Conservation (phyloP, 2,329 filamentous ascomycete species). For the Claviceps sp. region DNA sequence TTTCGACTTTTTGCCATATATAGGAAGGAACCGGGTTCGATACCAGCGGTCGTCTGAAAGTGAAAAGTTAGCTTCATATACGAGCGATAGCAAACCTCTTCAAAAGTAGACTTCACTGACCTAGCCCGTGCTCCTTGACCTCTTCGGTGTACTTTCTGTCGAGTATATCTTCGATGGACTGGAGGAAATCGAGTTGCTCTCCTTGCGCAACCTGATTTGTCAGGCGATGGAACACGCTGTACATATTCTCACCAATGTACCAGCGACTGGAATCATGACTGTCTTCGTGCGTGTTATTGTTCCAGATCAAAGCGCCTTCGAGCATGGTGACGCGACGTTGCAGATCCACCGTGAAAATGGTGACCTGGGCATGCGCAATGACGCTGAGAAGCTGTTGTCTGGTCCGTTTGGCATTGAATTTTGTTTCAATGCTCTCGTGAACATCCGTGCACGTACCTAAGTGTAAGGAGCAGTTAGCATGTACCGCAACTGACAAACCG, state of each 20-base stretch:
- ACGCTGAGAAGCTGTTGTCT: constrained; percentile 61
- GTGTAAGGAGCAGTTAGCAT: background rate
- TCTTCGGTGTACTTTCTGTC: constrained; percentile 46
- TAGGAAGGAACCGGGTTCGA: constrained; percentile 56
- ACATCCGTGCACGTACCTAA: constrained; percentile 61
- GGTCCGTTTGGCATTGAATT: constrained; percentile 50
- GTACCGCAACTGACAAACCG: background rate
- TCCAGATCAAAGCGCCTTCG: constrained; percentile 52
- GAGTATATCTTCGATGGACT: constrained; percentile 50
- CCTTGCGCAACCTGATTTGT: constrained; percentile 28
- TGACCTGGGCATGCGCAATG: constrained; percentile 61
- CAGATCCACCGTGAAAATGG: constrained; percentile 58
- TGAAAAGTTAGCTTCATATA: background rate
- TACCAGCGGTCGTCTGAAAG: constrained; percentile 48
- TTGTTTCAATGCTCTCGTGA: constrained; percentile 57
- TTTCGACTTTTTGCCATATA: constrained; percentile 41
- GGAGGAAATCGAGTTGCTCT: constrained; percentile 35
- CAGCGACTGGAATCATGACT: constrained; percentile 28
- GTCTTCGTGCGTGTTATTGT: constrained; percentile 26
- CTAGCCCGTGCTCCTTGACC: constrained; percentile 48
- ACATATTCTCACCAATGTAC: constrained; percentile 48
- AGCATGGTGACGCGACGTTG: constrained; percentile 51
- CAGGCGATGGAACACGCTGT: constrained; percentile 46
- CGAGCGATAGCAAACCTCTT: background rate
- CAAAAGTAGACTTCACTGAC: constrained; percentile 16